Percentiles rank a stretch among this genome's conserved stretches.
Evolutionary conservation across 108 stramenopile species (phyloP).

Genomic region (Discostella pseudostelligera): DNA sequence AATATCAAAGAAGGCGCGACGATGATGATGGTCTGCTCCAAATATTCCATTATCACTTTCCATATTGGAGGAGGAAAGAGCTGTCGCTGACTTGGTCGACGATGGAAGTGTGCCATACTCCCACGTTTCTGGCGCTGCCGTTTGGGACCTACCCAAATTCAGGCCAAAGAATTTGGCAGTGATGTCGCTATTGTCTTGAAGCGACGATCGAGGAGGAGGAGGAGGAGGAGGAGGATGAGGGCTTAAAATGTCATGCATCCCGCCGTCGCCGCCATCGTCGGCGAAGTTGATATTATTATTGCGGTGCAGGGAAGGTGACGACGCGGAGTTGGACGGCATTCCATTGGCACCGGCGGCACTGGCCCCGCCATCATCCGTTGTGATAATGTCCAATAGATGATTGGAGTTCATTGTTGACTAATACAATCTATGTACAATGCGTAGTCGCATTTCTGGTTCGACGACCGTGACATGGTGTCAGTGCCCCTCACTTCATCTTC

Average conservation of each 20-base stretch:
- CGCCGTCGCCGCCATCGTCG: not conserved
- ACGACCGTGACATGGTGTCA: too few species aligned
- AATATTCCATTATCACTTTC: not conserved
- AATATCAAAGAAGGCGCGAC: slow-evolving; percentile 23
- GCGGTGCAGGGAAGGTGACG: too few species aligned
- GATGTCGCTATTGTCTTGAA: slow-evolving; percentile 10
- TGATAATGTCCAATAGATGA: too few species aligned
- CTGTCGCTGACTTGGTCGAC: slow-evolving; percentile 42
- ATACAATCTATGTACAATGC: too few species aligned
- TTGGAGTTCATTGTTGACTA: too few species aligned
- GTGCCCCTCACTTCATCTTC: too few species aligned
- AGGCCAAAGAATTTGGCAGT: slow-evolving; percentile 43
- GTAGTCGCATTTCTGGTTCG: too few species aligned
- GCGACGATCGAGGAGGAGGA: not conserved
- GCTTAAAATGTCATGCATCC: not conserved
- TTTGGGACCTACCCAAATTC: slow-evolving; percentile 55
- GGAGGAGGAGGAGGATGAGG: not conserved
- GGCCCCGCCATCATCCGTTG: too few species aligned
- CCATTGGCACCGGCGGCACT: too few species aligned
- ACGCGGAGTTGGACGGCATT: too few species aligned
- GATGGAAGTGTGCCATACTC: slow-evolving; percentile 35
- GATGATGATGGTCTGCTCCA: slow-evolving; percentile 22
- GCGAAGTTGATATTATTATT: not conserved
- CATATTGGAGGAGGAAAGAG: slow-evolving; percentile 1
- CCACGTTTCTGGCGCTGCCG: slow-evolving; percentile 49